These are phyloP conservation scores for Metschnikowia kunwiensis DNA, from an alignment of 805 yeast genomes.

Conservation along the genomic window DNA sequence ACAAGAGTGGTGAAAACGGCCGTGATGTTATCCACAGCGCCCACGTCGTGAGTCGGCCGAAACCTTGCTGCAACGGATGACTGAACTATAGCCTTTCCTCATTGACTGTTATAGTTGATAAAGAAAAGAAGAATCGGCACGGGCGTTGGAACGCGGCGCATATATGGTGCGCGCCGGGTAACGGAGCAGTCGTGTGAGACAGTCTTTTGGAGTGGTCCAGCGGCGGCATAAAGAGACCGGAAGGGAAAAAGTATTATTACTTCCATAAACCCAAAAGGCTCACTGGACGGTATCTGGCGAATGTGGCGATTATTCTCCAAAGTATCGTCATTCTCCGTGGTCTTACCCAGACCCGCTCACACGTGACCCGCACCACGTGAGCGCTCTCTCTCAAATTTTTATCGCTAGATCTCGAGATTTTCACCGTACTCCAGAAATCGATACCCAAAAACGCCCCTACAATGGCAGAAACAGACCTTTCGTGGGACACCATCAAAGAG, in stretches of 20 bases:
- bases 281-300: too few species aligned
- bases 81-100: constrained; percentile 44
- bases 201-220: too few species aligned
- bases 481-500: constrained; percentile 17
- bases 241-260: too few species aligned
- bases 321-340: too few species aligned
- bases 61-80: constrained; percentile 39
- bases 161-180: constrained; percentile 13
- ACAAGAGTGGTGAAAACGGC: constrained; percentile 46
- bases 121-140: constrained; percentile 17
- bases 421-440: not conserved
- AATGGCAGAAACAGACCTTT: constrained; percentile 7
- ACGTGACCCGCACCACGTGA: constrained; percentile 2
- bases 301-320: too few species aligned
- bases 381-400: constrained; percentile 4
- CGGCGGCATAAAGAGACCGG: too few species aligned
- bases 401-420: not conserved
- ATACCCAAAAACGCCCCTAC: not conserved
- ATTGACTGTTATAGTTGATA: constrained; percentile 60
- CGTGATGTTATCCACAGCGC: constrained; percentile 55
- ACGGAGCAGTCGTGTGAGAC: too few species aligned
- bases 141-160: not conserved
- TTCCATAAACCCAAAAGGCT: too few species aligned
- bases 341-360: too few species aligned
- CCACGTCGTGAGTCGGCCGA: constrained; percentile 29